These are phyloP conservation scores for Nyctanthes arbortristis DNA, from an alignment of 257 asterid genomes.

Conservation along the genomic window DNA sequence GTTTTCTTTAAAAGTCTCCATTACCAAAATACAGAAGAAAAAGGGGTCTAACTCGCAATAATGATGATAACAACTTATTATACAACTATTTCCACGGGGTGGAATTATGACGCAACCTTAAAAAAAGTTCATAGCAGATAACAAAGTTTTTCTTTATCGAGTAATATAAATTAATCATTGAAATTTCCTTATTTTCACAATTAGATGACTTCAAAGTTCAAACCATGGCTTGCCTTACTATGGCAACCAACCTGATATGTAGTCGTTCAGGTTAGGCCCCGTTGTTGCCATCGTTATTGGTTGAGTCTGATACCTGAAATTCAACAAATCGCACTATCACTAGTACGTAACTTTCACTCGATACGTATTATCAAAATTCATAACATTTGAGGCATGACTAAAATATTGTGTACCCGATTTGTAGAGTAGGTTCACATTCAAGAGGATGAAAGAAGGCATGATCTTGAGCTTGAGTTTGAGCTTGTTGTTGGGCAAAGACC, in stretches of 20 bases:
- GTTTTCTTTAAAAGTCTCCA: too few relatives aligned
- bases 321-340: not conserved
- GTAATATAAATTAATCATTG: slow-evolving; percentile 16
- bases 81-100: not conserved
- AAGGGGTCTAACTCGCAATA: too few relatives aligned
- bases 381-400: not conserved
- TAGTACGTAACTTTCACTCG: not conserved
- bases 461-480: slow-evolving; percentile 56
- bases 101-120: slow-evolving; percentile 1
- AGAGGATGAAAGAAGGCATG: slow-evolving; percentile 78
- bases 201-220: not conserved
- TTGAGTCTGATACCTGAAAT: slow-evolving; percentile 73
- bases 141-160: slow-evolving; percentile 26
- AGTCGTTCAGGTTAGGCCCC: slow-evolving; percentile 91
- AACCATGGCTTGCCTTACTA: slow-evolving; percentile 1
- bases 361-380: not conserved
- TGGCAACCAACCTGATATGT: slow-evolving; percentile 86
- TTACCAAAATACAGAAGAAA: too few relatives aligned
- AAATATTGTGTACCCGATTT: slow-evolving; percentile 61
- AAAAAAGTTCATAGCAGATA: slow-evolving; percentile 21
- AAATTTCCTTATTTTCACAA: not conserved
- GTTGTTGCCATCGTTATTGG: slow-evolving; percentile 64
- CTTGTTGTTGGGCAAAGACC: slow-evolving; percentile 54
- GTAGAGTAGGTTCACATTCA: slow-evolving; percentile 92
- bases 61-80: too few relatives aligned